These are phyloP conservation scores for Fusarium sp. DNA, from an alignment of 2,329 filamentous ascomycete species.

Conservation along the genomic window DNA sequence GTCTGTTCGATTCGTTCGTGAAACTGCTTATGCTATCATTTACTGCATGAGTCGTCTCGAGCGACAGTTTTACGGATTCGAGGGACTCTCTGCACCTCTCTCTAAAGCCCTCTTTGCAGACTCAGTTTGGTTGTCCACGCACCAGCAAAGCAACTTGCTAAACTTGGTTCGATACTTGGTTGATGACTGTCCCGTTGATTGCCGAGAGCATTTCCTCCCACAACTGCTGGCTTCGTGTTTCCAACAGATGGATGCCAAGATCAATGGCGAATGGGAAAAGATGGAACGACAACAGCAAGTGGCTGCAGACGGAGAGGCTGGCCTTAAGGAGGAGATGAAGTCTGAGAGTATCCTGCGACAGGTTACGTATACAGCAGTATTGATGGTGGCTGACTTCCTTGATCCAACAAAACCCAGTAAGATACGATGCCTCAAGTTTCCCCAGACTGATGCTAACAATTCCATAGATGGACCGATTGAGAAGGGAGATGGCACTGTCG, in stretches of 20 bases:
- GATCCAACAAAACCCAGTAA: constrained; percentile 77
- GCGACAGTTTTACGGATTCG: constrained; percentile 89
- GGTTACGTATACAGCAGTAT: constrained; percentile 89
- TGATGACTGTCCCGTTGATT: constrained; percentile 86
- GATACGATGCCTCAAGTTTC: constrained; percentile 48
- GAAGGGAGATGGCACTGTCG: constrained; percentile 38
- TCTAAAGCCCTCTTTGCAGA: constrained; percentile 87
- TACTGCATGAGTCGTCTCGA: constrained; percentile 92
- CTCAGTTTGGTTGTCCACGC: constrained; percentile 83
- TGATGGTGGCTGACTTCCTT: constrained; percentile 89
- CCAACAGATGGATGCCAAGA: constrained; percentile 86
- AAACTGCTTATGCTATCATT: constrained; percentile 93
- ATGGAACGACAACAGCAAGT: constrained; percentile 73
- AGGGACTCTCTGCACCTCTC: constrained; percentile 83
- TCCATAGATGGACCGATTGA: constrained; percentile 49
- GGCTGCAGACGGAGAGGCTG: constrained; percentile 77
- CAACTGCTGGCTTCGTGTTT: constrained; percentile 86
- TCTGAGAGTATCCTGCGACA: constrained; percentile 94
- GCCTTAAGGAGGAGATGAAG: constrained; percentile 94
- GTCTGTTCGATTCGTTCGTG: constrained; percentile 87
- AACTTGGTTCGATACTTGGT: constrained; percentile 90
- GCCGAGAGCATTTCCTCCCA: constrained; percentile 83
- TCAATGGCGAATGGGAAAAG: constrained; percentile 86
- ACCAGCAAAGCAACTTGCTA: constrained; percentile 93
- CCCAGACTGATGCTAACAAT: constrained; percentile 25